Percentiles rank a stretch among this genome's conserved stretches.
phyloP scores from a whole-genome alignment of 2,329 filamentous ascomycete species.

The Neonectria sp. region DNA sequence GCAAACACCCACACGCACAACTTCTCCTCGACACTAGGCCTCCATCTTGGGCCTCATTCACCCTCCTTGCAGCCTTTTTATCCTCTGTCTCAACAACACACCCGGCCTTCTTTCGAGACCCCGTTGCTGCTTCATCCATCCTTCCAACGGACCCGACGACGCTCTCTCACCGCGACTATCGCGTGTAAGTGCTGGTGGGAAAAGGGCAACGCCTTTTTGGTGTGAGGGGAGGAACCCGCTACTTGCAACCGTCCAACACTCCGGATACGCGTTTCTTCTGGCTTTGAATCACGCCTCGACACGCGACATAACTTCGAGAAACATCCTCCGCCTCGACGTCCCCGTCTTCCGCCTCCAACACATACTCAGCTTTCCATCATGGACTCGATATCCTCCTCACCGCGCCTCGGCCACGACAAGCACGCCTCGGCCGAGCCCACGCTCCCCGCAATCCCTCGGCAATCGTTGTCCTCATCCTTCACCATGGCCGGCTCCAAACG shows the following conservation, averaged over 20 bases:
- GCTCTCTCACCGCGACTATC: background rate
- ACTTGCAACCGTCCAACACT: background rate
- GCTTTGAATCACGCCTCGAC: constrained; percentile 8
- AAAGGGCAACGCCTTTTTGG: constrained; percentile 2
- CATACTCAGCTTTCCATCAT: constrained; percentile 40
- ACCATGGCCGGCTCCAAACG: constrained; percentile 68
- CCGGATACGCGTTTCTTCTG: constrained; percentile 17
- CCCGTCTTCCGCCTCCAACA: constrained; percentile 2
- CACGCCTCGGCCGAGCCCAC: constrained; percentile 51
- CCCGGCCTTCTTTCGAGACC: constrained; percentile 27
- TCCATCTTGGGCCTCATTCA: constrained; percentile 23
- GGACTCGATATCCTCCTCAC: constrained; percentile 57
- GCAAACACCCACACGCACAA: constrained; percentile 14
- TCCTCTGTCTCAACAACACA: background rate
- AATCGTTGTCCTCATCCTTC: constrained; percentile 40
- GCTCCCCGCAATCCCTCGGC: constrained; percentile 47
- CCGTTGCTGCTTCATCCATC: background rate
- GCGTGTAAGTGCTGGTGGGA: constrained; percentile 24
- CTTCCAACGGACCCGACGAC: background rate
- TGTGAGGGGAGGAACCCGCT: constrained; percentile 24
- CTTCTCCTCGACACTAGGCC: constrained; percentile 13
- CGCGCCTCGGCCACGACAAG: constrained; percentile 45
- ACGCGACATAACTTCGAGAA: constrained; percentile 13
- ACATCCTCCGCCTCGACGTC: background rate
- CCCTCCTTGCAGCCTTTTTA: background rate